phyloP scores from a whole-genome alignment of 139 green algal genomes.

The Coelastrella sp. region DNA sequence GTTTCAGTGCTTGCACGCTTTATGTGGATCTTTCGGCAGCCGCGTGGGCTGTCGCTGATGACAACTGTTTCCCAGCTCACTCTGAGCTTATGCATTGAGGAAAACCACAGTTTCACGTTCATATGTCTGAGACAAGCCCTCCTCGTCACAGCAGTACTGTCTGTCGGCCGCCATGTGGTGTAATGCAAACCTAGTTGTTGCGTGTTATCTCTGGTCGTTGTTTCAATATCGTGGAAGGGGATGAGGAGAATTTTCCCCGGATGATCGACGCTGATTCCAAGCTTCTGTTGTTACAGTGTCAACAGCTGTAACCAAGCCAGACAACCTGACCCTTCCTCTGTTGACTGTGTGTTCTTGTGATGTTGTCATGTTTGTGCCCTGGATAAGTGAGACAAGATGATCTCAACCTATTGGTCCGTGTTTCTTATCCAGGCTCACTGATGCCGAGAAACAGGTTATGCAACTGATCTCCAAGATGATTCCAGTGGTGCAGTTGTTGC shows the following conservation, averaged over 20 bases:
- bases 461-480: background rate
- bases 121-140: constrained; percentile 47
- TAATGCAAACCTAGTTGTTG: background rate
- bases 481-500: constrained; percentile 18
- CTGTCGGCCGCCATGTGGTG: background rate
- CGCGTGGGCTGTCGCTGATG: constrained; percentile 54
- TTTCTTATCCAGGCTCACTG: constrained; percentile 75
- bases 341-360: background rate
- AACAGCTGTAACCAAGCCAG: constrained; percentile 64
- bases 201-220: background rate
- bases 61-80: constrained; percentile 69
- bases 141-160: background rate
- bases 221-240: constrained; percentile 47
- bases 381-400: constrained; percentile 61
- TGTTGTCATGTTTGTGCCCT: background rate
- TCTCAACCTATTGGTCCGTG: constrained; percentile 68
- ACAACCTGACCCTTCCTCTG: constrained; percentile 59
- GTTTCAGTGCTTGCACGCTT: too few relatives aligned
- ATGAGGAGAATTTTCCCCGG: constrained; percentile 65
- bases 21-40: background rate
- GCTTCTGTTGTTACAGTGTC: constrained; percentile 48
- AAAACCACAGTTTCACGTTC: constrained; percentile 51
- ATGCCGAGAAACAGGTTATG: constrained; percentile 70
- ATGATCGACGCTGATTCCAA: constrained; percentile 66
- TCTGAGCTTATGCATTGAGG: constrained; percentile 60